Percentiles rank a stretch among this genome's conserved stretches.
Evolutionary conservation across 371 early-diverging fungal genomes (phyloP).

Genomic region (Syncephalastrum monosporum): DNA sequence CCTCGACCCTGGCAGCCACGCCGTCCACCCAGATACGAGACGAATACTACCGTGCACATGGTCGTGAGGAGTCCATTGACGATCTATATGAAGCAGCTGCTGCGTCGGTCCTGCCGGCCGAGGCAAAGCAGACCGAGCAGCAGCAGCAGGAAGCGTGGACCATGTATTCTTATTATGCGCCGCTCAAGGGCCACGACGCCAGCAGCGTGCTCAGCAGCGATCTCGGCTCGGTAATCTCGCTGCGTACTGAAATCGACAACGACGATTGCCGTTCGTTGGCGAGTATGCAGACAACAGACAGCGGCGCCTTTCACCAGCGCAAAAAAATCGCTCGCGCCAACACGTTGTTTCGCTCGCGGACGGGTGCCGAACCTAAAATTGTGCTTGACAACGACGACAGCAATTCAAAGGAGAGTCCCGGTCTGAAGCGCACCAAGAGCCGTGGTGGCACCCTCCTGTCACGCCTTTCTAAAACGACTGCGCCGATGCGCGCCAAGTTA

Average conservation of each 20-base stretch:
- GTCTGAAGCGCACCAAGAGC: constrained; percentile 16
- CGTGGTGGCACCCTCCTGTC: constrained; percentile 26
- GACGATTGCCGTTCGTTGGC: constrained; percentile 16
- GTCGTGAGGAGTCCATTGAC: constrained; percentile 10
- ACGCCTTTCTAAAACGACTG: constrained; percentile 41
- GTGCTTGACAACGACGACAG: constrained; percentile 21
- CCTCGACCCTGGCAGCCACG: constrained; percentile 8
- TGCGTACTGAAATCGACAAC: constrained; percentile 23
- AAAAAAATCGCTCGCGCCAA: constrained; percentile 14
- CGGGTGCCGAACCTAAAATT: constrained; percentile 32
- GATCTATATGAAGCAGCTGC: background rate
- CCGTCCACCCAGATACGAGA: constrained; percentile 44
- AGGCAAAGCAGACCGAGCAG: constrained; percentile 4
- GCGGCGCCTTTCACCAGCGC: constrained; percentile 2
- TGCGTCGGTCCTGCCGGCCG: background rate
- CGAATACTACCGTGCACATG: constrained; percentile 34
- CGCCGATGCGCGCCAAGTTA: constrained; percentile 47
- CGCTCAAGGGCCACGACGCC: constrained; percentile 21
- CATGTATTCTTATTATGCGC: constrained; percentile 21
- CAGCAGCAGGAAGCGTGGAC: constrained; percentile 18
- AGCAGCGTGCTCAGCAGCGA: constrained; percentile 15
- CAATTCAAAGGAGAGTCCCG: constrained; percentile 3
- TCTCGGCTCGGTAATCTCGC: constrained; percentile 23
- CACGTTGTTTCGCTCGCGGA: constrained; percentile 26
- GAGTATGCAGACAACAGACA: constrained; percentile 20